Base-by-base conservation (phyloP, 2,329 filamentous ascomycete genomes). In the Fusarium nanum region DNA sequence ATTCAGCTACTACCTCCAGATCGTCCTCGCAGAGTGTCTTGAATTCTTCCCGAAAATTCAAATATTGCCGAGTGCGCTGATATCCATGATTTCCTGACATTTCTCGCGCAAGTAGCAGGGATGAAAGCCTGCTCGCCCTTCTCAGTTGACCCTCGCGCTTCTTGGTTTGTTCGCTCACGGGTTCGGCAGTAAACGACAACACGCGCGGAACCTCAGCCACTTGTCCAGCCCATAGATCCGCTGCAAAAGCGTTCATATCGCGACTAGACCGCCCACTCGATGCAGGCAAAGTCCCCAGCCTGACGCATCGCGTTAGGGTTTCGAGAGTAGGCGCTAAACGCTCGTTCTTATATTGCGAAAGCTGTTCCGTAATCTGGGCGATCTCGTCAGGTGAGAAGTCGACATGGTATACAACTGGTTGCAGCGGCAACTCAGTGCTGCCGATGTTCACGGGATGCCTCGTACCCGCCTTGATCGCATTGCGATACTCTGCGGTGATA, bases 1-100 rank as follows among this genome's bases (percentile, higher is more conserved):
- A 91, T 71, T 89, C 85, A 5, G 84, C 80, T 28, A 83, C 80
- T 11, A 84, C 78, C 48, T 83, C 79, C 6, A 91, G 68, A 3
- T 78, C 79, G 60, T 91, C 88, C 69, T 90, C 88, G 8, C 79
- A 77, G 25, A 79, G 76, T 40, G 79, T 83, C 23, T 75, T 80
- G 42, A 86, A 81, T 40, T 83, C 81, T 37, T 82, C 82, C 22
- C 78, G 78, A 37, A 87, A 84, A 65, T 86, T 83, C 20, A 80
- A 68, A 6, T 82, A 82, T 16, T 75, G 74, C 7, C 83, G 78
- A 63, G 78, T 82, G 4, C 78, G 77, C 1, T 82, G 82, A 37
- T 84, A 81, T 1, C 80, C 79, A 13, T 78, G 77, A 41, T 83
- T 82, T 0, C 86, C 86, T 5, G 79, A 77, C 5, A 87, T 75